Conservation (phyloP, 2,329 filamentous ascomycete genomes). For the Proliferodiscus dingleyae region DNA sequence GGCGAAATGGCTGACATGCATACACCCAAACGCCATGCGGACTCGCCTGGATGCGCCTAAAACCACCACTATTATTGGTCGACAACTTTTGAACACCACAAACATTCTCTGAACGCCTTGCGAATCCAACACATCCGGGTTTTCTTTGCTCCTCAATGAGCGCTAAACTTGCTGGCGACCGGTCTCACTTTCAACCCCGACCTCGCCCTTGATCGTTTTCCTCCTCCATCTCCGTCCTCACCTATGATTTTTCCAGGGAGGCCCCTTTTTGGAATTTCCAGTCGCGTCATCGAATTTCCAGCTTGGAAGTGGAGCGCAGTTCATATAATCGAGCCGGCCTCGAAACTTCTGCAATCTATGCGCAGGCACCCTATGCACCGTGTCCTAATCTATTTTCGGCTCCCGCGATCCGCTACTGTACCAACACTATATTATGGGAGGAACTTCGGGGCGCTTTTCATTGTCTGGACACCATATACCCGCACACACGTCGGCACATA, state of each 20-base stretch:
- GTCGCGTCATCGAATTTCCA: background rate
- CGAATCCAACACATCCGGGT: too few relatives aligned
- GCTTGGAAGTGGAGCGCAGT: background rate
- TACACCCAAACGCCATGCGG: constrained; percentile 3
- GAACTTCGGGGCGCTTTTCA: too few relatives aligned
- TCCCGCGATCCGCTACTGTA: background rate
- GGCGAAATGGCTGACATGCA: constrained; percentile 8
- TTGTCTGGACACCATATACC: too few relatives aligned
- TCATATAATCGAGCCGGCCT: background rate
- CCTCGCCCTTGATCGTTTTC: background rate
- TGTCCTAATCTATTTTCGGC: background rate
- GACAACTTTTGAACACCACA: background rate
- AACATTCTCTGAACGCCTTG: background rate
- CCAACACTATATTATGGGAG: too few relatives aligned
- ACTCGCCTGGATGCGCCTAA: constrained; percentile 6
- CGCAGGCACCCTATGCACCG: background rate
- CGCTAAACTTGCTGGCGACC: too few relatives aligned
- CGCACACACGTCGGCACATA: background rate
- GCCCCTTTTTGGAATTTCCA: background rate
- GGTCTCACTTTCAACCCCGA: constrained; percentile 1
- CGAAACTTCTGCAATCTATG: background rate
- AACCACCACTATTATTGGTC: background rate
- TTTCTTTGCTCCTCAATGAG: too few relatives aligned
- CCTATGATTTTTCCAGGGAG: too few relatives aligned
- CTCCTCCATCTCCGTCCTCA: too few relatives aligned